Percentiles rank a stretch among this genome's conserved stretches.
These are phyloP conservation scores for Rubia peregrina DNA, from an alignment of 305 asterid species.

Conservation along the genomic window DNA sequence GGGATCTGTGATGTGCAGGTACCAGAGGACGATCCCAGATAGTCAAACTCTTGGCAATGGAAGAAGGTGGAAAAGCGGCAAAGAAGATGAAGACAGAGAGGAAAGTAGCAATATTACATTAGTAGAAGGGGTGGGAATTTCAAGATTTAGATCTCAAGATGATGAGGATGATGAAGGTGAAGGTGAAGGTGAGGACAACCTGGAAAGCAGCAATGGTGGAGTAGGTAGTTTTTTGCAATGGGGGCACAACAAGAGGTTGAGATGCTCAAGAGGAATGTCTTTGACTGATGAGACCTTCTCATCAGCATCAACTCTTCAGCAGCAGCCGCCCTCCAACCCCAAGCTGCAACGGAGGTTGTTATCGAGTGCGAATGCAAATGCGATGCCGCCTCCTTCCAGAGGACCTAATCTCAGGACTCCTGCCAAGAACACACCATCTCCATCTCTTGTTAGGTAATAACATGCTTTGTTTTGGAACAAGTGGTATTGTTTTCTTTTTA, in stretches of 20 bases:
- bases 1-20: constrained; percentile 14
- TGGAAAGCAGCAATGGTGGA: constrained; percentile 10
- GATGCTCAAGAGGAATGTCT: constrained; percentile 22
- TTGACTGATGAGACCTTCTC: constrained; percentile 25
- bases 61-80: constrained; percentile 24
- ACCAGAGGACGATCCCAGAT: constrained; percentile 27
- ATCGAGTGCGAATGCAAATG: constrained; percentile 8
- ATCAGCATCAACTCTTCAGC: constrained; percentile 18
- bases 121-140: constrained; percentile 13
- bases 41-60: constrained; percentile 19
- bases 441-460: constrained; percentile 10
- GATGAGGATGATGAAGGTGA: not conserved
- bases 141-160: constrained; percentile 30
- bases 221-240: constrained; percentile 25
- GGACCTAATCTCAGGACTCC: constrained; percentile 17
- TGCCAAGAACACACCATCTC: constrained; percentile 15
- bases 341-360: constrained; percentile 21
- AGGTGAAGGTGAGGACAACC: not conserved
- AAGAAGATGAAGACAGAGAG: constrained; percentile 23
- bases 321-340: constrained; percentile 1
- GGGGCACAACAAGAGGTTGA: constrained; percentile 29
- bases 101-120: constrained; percentile 2
- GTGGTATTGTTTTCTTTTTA: not conserved
- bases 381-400: constrained; percentile 23
- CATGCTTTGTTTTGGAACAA: constrained; percentile 3